phyloP scores from a whole-genome alignment of 1,139 yeast species.

The Spencermartinsiella ligniputridi region DNA sequence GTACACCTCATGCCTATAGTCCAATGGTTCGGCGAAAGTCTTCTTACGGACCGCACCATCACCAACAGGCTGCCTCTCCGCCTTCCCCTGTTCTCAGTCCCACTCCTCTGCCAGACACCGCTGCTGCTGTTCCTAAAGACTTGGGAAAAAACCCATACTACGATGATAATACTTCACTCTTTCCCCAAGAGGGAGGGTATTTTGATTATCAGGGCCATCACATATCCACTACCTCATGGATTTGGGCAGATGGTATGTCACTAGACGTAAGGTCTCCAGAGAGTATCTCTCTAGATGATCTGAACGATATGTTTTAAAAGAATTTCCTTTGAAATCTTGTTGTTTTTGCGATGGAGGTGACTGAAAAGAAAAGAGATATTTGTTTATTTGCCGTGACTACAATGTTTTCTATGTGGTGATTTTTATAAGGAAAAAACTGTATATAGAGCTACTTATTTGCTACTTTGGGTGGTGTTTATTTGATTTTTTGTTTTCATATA shows the following conservation, averaged over 20 bases:
- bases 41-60: not conserved
- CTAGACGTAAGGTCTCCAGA: constrained; percentile 20
- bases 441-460: too few relatives aligned
- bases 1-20: constrained; percentile 26
- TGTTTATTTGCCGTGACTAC: too few relatives aligned
- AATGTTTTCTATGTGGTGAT: too few relatives aligned
- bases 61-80: not conserved
- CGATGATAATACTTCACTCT: constrained; percentile 18
- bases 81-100: not conserved
- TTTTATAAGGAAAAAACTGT: too few relatives aligned
- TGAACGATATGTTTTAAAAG: constrained; percentile 16
- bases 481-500: too few relatives aligned
- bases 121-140: constrained; percentile 4
- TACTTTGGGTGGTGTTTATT: too few relatives aligned
- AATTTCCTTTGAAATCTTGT: too few relatives aligned
- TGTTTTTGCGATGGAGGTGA: not conserved
- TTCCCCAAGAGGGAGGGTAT: constrained; percentile 5
- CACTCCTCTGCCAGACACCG: not conserved
- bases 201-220: constrained; percentile 13
- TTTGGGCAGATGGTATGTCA: constrained; percentile 12
- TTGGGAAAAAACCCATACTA: constrained; percentile 24
- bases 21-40: constrained; percentile 19
- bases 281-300: constrained; percentile 20
- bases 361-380: not conserved
- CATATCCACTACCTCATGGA: constrained; percentile 16